Base-by-base conservation (phyloP, 805 yeast species). In the Metschnikowia kofuensis region DNA sequence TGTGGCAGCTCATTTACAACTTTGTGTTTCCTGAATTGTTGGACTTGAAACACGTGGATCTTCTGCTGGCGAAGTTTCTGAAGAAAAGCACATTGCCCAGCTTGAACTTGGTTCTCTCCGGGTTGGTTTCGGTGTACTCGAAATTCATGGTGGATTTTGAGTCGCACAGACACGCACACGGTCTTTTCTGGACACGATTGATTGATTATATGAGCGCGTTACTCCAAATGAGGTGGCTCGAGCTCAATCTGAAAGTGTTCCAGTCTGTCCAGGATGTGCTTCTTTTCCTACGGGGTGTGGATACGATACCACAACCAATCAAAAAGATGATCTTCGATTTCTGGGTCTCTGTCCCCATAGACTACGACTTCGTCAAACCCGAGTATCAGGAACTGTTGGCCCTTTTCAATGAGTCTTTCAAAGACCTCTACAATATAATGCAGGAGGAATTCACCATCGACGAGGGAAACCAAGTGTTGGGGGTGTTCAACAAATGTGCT, bases 1-100 rank as follows among this genome's bases (percentile, higher is more conserved):
- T 80, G 1, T 90, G 97, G 97, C 67, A 75, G 28, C 64, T 83
- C n/a, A 78, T 91, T 3, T 84, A 82, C 58, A 63, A 69, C 30
- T 75, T 85, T 35, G 89, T 88, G 1, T 73, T 91, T 7, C 75
- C 78, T 0, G 76, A 77, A 0, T 61, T 84, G n/a, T 66, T 85
- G 52, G 61, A 63, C 7, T 45, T 59, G 44, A 35, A 27, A 3
- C 45, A 32, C 13, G 40, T 42, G 13, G 59, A 57, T 34, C 54
- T 48, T 10, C 52, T 59, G 12, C 42, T 47, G 32, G 61, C 35
- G 5, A 47, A 47, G 1, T 64, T 65, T 6, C 58, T 62, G 2
- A 68, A 54, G 11, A 56, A 54, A n/a, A 78, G 81, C 27, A 76
- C 84, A 72, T 70, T 79, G 14, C 94, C 87, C 43, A 85, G 89